Base-by-base conservation (phyloP, 2,329 filamentous ascomycete genomes). In the Aureobasidium musti region DNA sequence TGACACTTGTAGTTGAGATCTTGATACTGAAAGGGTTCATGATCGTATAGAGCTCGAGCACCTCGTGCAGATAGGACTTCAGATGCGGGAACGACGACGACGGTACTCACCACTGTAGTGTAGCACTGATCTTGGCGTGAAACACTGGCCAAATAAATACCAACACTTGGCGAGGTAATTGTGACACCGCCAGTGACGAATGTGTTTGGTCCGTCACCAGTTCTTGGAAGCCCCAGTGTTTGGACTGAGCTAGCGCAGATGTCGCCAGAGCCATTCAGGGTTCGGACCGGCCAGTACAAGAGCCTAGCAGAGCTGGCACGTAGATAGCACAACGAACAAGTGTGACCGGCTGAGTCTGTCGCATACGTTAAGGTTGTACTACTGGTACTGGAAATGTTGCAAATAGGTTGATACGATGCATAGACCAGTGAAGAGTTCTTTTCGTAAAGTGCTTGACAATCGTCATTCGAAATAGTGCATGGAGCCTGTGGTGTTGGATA, bases 1-100 rank as follows among this genome's bases (percentile, higher is more conserved):
- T 67, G 63, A 52, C 71, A 73, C 28, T 66, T 68, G 68, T 69
- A 72, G 30, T 73, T 73, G 21, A 73, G 64, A 50, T 73, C 71
- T 11, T 67, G 70, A 39, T 67, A 70, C 26, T 71, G 68, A 65
- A 72, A 73, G 2, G 67, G 66, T 17, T 67, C 52, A 21, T 65
- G 64, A 17, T 52, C 47, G 53, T 66, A 71, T 0, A 68, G 26
- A 11, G 67, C 70, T 35, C 70, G 67, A 13, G 63, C 68, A 37
- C 69, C 70, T 17, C 71, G 67, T 3, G 71, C 69, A 23, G 69
- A 71, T 19, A 65, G 61, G 11, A 73, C 66, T 53, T 72, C 54
- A 8, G 54, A 41, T 5, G 54, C 37, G 17, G n/a, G 21, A 11
- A 59, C 35, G 7, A 43, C 54, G 1, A 59, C 37, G 30, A 59